Evolutionary conservation across 306 rosid genomes (phyloP), one percentile per base, ranked within the genome.

Genomic region (Vigna reflexopilosa): DNA sequence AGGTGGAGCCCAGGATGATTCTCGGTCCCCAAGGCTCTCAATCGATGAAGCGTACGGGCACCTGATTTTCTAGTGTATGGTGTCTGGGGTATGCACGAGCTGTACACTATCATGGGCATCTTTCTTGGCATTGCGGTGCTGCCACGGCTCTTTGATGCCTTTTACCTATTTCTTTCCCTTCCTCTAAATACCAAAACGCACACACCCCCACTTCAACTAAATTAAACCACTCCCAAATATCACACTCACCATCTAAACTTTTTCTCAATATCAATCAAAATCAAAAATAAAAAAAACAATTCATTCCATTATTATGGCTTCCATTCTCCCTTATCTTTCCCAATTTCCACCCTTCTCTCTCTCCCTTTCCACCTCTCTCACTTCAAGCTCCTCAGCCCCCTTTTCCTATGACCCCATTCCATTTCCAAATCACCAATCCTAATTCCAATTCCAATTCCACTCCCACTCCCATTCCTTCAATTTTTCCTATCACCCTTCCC

Each of bases 241-340:
- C 67, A 36, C 70, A 48, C 47, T 62, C 40, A 40, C 11, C 13
- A 56, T 28, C 59, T 0, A 34, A 42, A 56, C 61, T 68, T 77
- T 36, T 67, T 68, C 19, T 2, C n/a, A 50, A 24, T 42, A 63
- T n/a, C 1, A 14, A 22, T 19, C 22, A 51, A 16, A 50, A 50
- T 5, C 17, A 50, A 6, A 51, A 51, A 4, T 30, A 15, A 73
- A 52, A 52, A 62, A 6, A 50, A 12, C 30, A 59, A 76, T 78
- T 22, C 47, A 11, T 67, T 69, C 57, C 84, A 86, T 90, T 86
- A 86, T 90, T 86, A 85, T 85, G 97, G 91, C 72, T 84, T 85
- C 85, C 86, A 9, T 80, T 86, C 75, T 78, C 80, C 91, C 95
- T 88, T 83, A 91, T 91, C 95, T 83, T 88, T 84, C 83, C 81